phyloP scores from a whole-genome alignment of 2,329 filamentous ascomycete genomes.

The Claviceps paspali region DNA sequence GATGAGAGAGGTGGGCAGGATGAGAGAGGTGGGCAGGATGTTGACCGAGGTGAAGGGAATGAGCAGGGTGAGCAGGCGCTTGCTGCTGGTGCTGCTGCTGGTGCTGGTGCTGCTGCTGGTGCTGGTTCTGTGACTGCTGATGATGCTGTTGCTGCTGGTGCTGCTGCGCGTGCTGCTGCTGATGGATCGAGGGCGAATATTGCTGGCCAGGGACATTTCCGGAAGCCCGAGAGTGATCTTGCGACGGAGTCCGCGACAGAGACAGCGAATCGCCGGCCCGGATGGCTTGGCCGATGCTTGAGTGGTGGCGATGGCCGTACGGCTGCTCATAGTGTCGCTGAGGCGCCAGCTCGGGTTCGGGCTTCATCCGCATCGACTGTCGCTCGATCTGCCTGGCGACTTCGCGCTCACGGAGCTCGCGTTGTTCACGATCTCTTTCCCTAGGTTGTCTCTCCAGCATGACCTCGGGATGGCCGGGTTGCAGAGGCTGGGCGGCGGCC shows the following conservation, averaged over 20 bases:
- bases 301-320: slow-evolving; percentile 24
- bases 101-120: background rate
- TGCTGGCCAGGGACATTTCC: slow-evolving; percentile 12
- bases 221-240: slow-evolving; percentile 28
- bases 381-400: slow-evolving; percentile 11
- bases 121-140: background rate
- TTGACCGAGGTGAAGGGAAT: too few species aligned
- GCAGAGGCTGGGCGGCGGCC: slow-evolving; percentile 4
- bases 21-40: background rate
- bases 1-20: background rate
- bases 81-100: background rate
- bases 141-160: background rate
- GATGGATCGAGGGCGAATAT: slow-evolving; percentile 16
- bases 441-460: slow-evolving; percentile 9
- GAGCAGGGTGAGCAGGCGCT: background rate
- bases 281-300: slow-evolving; percentile 21
- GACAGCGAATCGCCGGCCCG: slow-evolving; percentile 25
- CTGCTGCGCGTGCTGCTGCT: slow-evolving; percentile 15
- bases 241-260: slow-evolving; percentile 21
- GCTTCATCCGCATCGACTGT: slow-evolving; percentile 27
- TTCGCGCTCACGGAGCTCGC: slow-evolving; percentile 7
- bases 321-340: slow-evolving; percentile 28
- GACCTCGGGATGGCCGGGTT: slow-evolving; percentile 1
- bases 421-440: slow-evolving; percentile 9
- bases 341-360: slow-evolving; percentile 30